Base-by-base conservation (phyloP, 345 rosid species). In the Mercurialis annua region DNA sequence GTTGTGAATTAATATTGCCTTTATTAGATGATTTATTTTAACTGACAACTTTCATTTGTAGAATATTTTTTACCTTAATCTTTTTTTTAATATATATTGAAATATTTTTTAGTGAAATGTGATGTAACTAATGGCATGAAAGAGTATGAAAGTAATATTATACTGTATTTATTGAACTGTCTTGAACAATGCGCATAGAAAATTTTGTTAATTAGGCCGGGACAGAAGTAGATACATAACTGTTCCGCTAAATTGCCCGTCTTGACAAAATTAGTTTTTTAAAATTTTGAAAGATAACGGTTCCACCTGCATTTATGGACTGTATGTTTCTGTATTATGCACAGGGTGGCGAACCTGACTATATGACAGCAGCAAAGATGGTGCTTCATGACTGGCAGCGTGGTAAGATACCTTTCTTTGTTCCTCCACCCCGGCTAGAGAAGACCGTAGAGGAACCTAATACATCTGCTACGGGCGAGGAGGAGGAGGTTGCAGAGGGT, bases 361-460 rank as follows among this genome's bases (percentile, higher is more conserved):
- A 81, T 67, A 86, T 68, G 70, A 90, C 98, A 3, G 97, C 82
- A 12, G 96, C 96, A 1, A 92, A 90, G 86, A 92, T 90, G 98
- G 70, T 92, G 51, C 97, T 92, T 47, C 98, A 92, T 56, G 98
- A 92, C 77, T 88, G 98, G 98, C 98, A 92, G 78, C 84, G 98
- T 68, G 98, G 98, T 29, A 85, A 54, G 62, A 88, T 92, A 67
- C 97, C 98, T 26, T 90, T 90, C 83, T 92, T 90, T 43, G 92
- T 92, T 18, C 82, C 93, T 16, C 98, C 98, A 34, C 97, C 92
- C 5, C 62, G 29, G 23, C 67, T 36, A 58, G 88, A 89, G 1
- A 72, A 59, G 0, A 69, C 64, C 31, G 55, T 70, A 1, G 83
- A 66, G 62, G 83, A 81, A 54, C 72, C 83, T 54, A 57, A 56